Conservation (phyloP, 2,329 filamentous ascomycete species). For the Pestalotiopsis sp. region DNA sequence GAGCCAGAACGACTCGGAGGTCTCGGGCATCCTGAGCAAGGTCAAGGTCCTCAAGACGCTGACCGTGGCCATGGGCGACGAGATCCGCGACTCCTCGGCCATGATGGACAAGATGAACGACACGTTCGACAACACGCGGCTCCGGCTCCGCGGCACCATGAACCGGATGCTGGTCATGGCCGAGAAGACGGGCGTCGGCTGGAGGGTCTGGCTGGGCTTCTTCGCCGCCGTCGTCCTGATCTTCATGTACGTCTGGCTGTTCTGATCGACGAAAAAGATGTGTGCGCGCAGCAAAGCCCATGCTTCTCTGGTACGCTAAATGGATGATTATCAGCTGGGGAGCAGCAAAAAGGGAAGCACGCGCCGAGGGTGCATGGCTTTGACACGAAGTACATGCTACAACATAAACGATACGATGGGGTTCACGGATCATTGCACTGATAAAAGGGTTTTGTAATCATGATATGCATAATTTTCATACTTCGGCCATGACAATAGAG, state of each 20-base stretch:
- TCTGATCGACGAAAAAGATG: constrained; percentile 44
- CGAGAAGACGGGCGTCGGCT: constrained; percentile 88
- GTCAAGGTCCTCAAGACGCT: constrained; percentile 89
- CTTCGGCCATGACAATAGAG: constrained; percentile 22
- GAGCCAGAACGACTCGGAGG: constrained; percentile 89
- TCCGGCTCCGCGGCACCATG: constrained; percentile 88
- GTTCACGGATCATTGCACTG: background rate
- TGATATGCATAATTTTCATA: constrained; percentile 30
- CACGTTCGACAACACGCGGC: constrained; percentile 80
- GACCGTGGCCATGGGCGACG: constrained; percentile 89
- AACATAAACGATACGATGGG: background rate
- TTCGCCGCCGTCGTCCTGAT: constrained; percentile 79
- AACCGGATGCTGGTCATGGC: constrained; percentile 97
- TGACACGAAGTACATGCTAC: constrained; percentile 6
- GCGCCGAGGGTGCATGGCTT: background rate
- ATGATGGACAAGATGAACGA: constrained; percentile 96
- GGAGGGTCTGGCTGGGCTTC: constrained; percentile 91
- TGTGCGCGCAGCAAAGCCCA: background rate
- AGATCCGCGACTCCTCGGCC: constrained; percentile 86
- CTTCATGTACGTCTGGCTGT: constrained; percentile 93
- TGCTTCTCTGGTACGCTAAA: background rate
- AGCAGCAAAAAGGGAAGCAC: background rate
- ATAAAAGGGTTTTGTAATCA: constrained; percentile 22
- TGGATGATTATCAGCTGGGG: background rate
- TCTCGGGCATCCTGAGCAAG: constrained; percentile 88